Conservation (phyloP, 345 rosid species). For the Clausena lansium region DNA sequence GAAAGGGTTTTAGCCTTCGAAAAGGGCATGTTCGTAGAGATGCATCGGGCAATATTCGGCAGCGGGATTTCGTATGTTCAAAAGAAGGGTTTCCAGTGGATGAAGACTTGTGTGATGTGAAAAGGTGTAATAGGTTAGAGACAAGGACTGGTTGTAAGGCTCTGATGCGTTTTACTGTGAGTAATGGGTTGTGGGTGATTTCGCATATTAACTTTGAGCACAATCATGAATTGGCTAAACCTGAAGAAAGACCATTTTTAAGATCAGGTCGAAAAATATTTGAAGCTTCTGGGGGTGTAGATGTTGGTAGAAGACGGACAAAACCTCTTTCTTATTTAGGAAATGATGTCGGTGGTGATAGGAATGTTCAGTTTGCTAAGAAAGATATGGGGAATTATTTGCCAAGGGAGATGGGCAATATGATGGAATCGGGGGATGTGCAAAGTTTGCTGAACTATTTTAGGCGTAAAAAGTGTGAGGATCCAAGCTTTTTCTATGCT, state of each 20-base stretch:
- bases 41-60: neutral
- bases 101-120: neutral
- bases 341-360: neutral
- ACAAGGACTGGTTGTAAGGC: constrained; percentile 25
- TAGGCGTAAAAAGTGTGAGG: neutral
- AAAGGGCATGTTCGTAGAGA: constrained; percentile 13
- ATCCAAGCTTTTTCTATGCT: neutral
- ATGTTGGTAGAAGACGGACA: neutral
- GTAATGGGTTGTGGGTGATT: constrained; percentile 16
- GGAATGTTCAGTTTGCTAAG: neutral
- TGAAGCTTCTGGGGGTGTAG: neutral
- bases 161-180: constrained; percentile 12
- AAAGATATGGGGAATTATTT: neutral
- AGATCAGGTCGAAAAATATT: neutral
- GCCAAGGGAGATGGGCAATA: neutral
- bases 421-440: neutral
- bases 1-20: constrained; percentile 25
- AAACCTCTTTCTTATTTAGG: neutral
- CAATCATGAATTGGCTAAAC: constrained; percentile 19
- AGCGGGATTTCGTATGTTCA: constrained; percentile 18
- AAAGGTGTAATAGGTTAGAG: constrained; percentile 16
- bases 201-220: constrained; percentile 16
- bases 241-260: constrained; percentile 13
- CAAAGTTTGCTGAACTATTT: neutral
- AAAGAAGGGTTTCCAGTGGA: constrained; percentile 18